These are phyloP conservation scores for Zymoseptoria tritici DNA, from an alignment of 2,329 filamentous ascomycete genomes.

Conservation along the genomic window DNA sequence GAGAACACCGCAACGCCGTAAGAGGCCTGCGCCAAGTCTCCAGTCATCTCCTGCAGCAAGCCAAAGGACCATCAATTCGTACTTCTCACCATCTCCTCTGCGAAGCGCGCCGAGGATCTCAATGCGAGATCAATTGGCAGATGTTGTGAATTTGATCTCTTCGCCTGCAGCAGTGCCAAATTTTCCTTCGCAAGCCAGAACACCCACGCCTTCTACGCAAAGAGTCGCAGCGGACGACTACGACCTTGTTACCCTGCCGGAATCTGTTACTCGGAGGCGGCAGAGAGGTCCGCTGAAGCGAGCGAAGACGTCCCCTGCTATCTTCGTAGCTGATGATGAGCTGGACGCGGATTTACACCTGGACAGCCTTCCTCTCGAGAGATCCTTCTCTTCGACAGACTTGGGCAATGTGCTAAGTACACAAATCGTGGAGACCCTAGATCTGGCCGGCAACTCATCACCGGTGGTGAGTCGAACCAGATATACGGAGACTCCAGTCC, in stretches of 20 bases:
- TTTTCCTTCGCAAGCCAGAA: background rate
- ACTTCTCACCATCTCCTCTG: constrained; percentile 22
- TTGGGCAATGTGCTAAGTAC: background rate
- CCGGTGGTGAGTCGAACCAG: background rate
- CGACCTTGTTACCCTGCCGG: constrained; percentile 15
- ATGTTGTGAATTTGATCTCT: constrained; percentile 27
- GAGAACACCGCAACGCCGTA: constrained; percentile 22
- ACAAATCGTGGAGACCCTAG: background rate
- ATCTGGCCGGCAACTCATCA: background rate
- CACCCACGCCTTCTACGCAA: background rate
- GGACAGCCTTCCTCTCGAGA: background rate
- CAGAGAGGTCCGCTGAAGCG: constrained; percentile 24
- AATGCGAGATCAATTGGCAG: constrained; percentile 1
- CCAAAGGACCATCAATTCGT: constrained; percentile 21
- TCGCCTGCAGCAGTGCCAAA: constrained; percentile 14
- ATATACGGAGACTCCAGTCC: constrained; percentile 2
- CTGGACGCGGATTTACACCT: background rate
- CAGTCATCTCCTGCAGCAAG: constrained; percentile 17
- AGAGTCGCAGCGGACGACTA: background rate
- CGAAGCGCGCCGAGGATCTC: constrained; percentile 7
- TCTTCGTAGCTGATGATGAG: constrained; percentile 5
- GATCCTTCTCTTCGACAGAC: background rate
- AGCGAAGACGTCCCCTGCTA: constrained; percentile 23
- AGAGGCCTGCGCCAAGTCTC: constrained; percentile 22
- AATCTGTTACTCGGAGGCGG: constrained; percentile 28